Base-by-base conservation (phyloP, 176 grass and related monocot genomes). In the Triticum timopheevii region DNA sequence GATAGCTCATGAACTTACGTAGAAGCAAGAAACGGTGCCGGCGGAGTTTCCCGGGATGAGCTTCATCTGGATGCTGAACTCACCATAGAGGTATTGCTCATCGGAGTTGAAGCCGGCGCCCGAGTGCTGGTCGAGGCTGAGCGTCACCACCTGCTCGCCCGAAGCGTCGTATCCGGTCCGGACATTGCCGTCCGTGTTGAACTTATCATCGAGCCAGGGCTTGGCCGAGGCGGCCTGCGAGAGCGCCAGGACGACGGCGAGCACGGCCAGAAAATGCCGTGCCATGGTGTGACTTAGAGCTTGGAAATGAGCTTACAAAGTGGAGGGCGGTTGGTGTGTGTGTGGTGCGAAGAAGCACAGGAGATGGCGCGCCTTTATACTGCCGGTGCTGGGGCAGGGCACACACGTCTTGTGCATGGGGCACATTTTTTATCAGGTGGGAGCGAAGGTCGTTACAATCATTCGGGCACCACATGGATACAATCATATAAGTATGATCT, bases 21-120 rank as follows among this genome's bases (percentile, higher is more conserved):
- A 52, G 80, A 82, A 82, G 42, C 54, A 59, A 4, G 54, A 59
- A 7, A 59, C 54, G 54, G 54, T 59, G 54, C 54, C 54, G 54
- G 54, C 54, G 7, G 54, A 59, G 54, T 59, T 59, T 22, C 54
- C 54, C 19, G 2, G 54, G 0, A 59, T 59, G 54, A 59, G 54
- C 54, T 59, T 59, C 54, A 59, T 59, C 54, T 22, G 54, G 54
- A 59, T 9, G 19, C 54, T 59, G 54, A 59, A 59, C 54, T 59
- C 65, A 25, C 80, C 80, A 45, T 68, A 82, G 28, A 69, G 63
- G 80, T 82, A 82, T 22, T 80, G 58, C 7, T 64, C 19, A 10
- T 40, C 45, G 79, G 79, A 81, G 62, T 66, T 66, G 79, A 81
- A 66, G 39, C 79, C 62, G 9, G 79, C 79, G 16, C 79, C 79